Base-by-base conservation (phyloP, 345 rosid genomes). In the Citrus medica region DNA sequence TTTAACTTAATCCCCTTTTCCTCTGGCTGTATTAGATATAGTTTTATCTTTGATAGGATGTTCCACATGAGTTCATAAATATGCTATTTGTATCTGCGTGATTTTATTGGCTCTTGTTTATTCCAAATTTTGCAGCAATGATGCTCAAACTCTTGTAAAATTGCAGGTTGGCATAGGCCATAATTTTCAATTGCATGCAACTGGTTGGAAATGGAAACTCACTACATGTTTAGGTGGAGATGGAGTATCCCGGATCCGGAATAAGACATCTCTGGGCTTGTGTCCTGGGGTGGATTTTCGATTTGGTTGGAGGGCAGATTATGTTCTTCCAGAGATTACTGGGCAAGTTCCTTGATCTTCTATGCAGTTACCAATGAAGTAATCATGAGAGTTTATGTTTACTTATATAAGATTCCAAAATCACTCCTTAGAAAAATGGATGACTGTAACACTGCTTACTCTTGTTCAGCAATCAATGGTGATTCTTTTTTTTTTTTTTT, bases 301-400 rank as follows among this genome's bases (percentile, higher is more conserved):
- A 58, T 90, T 95, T 79, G 93, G 94, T 17, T 95, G 98, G 98
- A 91, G 86, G 80, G 99, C 98, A 71, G 97, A 92, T 84, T 95
- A 88, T 80, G 90, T 93, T 79, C 83, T 95, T 80, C 99, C 97
- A 0, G 98, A 95, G 83, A 48, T 92, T 77, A 89, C 93, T 4
- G 98, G 99, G 99, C 35, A 90, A 83, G 90, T 84, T 80, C 69
- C 69, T 85, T 76, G 46, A 66, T 76, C 56, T 67, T 77, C 56
- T 75, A 28, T 58, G 4, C 38, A 60, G 35, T 53, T n/a, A 24
- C 27, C 38, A 27, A 33, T 69, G 63, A 65, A 75, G 59, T 64
- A 74, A 55, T 60, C 21, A 9, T 33, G 62, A 59, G 70, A 46
- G 37, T 62, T 63, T 58, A 27, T 17, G 58, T 51, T 55, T 42